Percentiles rank a stretch among this genome's conserved stretches.
Conservation (phyloP, 495 filamentous ascomycete species). For the Neurospora africana region DNA sequence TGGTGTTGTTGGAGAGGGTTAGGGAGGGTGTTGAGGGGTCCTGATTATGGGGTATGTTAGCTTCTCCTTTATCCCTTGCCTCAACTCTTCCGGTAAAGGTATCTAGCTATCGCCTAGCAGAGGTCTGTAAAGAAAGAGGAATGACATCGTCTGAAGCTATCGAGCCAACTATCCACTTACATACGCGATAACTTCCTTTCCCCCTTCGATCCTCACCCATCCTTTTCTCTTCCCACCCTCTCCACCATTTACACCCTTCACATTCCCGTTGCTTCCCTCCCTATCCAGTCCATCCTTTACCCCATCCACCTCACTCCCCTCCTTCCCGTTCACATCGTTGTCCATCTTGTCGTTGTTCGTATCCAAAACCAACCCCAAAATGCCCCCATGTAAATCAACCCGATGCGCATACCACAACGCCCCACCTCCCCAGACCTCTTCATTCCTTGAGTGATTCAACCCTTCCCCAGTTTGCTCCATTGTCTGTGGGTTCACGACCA, state of each 20-base stretch:
- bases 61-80: too few species aligned
- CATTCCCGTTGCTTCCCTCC: too few species aligned
- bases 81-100: too few species aligned
- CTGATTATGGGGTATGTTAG: too few species aligned
- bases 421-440: slow-evolving; percentile 1
- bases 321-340: background rate
- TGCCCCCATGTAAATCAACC: slow-evolving; percentile 33
- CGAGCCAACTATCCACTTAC: too few species aligned
- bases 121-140: too few species aligned
- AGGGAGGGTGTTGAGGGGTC: slow-evolving; percentile 26
- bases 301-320: background rate
- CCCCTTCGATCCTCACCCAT: slow-evolving; percentile 20
- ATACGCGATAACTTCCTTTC: slow-evolving; percentile 10
- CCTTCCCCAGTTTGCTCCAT: slow-evolving; percentile 5
- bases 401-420: slow-evolving; percentile 9
- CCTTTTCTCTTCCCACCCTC: slow-evolving; percentile 5
- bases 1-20: slow-evolving; percentile 24
- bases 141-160: too few species aligned
- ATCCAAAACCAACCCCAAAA: slow-evolving; percentile 21
- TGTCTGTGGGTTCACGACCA: slow-evolving; percentile 1
- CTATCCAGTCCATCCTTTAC: background rate
- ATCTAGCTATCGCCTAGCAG: too few species aligned
- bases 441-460: slow-evolving; percentile 3
- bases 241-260: too few species aligned
- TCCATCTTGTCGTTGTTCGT: background rate